A percentile compares a stretch with the other conserved stretches of the same genome.
phyloP scores from a whole-genome alignment of 495 filamentous ascomycete genomes.

The Xylaria curta region DNA sequence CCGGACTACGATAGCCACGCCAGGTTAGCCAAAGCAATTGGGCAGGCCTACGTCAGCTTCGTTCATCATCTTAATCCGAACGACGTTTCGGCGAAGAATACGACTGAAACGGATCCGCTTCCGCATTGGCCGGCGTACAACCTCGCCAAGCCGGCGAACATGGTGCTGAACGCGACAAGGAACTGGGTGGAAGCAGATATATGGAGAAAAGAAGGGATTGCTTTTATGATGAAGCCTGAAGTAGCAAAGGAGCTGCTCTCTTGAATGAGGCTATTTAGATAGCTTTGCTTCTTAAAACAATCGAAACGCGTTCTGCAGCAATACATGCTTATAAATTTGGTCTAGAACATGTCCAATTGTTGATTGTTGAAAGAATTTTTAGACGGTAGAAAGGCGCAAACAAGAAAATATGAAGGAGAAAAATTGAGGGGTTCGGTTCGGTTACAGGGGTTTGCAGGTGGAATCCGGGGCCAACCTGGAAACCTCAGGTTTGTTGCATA shows the following conservation, averaged over 20 bases:
- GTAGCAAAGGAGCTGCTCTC: constrained; percentile 41
- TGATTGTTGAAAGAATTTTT: neutral
- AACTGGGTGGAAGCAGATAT: constrained; percentile 49
- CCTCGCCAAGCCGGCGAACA: constrained; percentile 47
- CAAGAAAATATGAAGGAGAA: neutral
- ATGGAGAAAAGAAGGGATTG: constrained; percentile 50
- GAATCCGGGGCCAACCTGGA: neutral
- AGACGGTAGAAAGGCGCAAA: neutral
- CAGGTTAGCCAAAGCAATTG: constrained; percentile 59
- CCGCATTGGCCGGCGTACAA: constrained; percentile 55
- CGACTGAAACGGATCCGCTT: constrained; percentile 29
- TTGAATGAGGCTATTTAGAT: constrained; percentile 12
- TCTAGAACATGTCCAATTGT: neutral
- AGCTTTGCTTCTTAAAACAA: neutral
- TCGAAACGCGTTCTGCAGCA: neutral
- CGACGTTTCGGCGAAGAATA: constrained; percentile 35
- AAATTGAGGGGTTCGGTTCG: constrained; percentile 2
- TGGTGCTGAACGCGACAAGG: constrained; percentile 50
- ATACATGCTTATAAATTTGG: neutral
- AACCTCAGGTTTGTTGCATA: neutral
- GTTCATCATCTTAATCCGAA: constrained; percentile 61
- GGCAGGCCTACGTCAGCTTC: constrained; percentile 61
- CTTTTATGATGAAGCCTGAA: constrained; percentile 44
- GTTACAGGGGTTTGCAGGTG: constrained; percentile 7
- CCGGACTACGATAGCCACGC: constrained; percentile 51